These are phyloP conservation scores for Barnettozyma botsteinii DNA, from an alignment of 805 yeast species.

Conservation along the genomic window DNA sequence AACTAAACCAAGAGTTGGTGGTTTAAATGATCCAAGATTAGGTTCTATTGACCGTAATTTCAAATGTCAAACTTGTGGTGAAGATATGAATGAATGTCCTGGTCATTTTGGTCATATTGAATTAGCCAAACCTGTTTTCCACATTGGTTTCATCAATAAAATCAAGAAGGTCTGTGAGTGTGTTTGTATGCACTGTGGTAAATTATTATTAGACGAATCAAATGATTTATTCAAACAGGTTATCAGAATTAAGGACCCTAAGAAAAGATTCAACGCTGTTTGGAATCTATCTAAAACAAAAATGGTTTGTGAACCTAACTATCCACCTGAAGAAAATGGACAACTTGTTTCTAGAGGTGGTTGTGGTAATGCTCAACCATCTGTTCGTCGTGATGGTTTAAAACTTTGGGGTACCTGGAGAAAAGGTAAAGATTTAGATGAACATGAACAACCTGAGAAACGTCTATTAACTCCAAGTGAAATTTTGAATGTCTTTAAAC, in stretches of 20 bases:
- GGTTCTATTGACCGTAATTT: slow-evolving; percentile 96
- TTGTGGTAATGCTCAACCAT: slow-evolving; percentile 96
- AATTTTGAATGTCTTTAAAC: slow-evolving; percentile 85
- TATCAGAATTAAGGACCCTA: slow-evolving; percentile 83
- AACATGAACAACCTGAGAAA: slow-evolving; percentile 88
- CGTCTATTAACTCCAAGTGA: slow-evolving; percentile 85
- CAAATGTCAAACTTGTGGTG: slow-evolving; percentile 99
- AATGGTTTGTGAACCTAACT: slow-evolving; percentile 92
- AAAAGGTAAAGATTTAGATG: slow-evolving; percentile 67
- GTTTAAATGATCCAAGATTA: slow-evolving; percentile 92
- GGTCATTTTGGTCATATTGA: slow-evolving; percentile 99
- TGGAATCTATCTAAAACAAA: slow-evolving; percentile 91
- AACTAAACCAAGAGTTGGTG: slow-evolving; percentile 92
- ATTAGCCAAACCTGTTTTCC: slow-evolving; percentile 96
- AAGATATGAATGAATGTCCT: slow-evolving; percentile 98
- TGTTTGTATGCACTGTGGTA: slow-evolving; percentile 99
- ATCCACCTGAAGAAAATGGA: slow-evolving; percentile 57
- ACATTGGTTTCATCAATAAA: slow-evolving; percentile 89
- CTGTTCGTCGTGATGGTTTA: slow-evolving; percentile 91
- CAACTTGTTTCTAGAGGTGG: slow-evolving; percentile 76
- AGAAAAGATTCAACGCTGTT: slow-evolving; percentile 92
- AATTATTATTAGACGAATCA: slow-evolving; percentile 76
- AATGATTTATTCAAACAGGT: slow-evolving; percentile 75
- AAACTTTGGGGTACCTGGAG: slow-evolving; percentile 99
- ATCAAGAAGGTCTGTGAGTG: slow-evolving; percentile 94